phyloP scores from a whole-genome alignment of 2,329 filamentous ascomycete genomes.

The Penicillium thymicola region DNA sequence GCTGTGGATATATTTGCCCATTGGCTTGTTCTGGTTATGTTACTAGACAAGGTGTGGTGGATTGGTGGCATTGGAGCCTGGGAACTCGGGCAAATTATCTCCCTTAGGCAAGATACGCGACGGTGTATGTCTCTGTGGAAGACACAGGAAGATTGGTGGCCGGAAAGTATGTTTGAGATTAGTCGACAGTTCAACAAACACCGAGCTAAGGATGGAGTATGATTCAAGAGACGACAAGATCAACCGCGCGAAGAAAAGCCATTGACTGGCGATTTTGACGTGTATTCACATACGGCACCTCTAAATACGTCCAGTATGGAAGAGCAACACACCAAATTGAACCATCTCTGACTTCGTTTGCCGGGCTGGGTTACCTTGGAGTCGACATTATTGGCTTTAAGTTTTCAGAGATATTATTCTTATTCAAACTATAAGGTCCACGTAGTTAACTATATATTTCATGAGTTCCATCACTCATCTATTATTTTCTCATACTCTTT shows the following conservation, averaged over 20 bases:
- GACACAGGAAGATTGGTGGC: not conserved
- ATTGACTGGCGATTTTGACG: not conserved
- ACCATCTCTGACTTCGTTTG: not conserved
- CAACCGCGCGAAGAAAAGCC: not conserved
- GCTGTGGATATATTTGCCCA: slow-evolving; percentile 1
- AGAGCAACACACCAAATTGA: not conserved
- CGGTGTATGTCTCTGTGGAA: not conserved
- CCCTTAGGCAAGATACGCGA: not conserved
- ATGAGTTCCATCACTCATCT: not conserved
- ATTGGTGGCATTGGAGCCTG: not conserved
- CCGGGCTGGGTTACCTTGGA: too few species aligned
- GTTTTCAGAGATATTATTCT: too few species aligned
- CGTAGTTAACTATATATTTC: not conserved
- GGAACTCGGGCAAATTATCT: not conserved
- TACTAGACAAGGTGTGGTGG: slow-evolving; percentile 4
- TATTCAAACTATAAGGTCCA: too few species aligned
- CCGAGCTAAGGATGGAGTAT: not conserved
- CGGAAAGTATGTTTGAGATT: not conserved
- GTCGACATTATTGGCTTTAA: too few species aligned
- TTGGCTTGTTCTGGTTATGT: slow-evolving; percentile 1
- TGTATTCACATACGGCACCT: not conserved
- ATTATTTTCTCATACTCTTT: not conserved
- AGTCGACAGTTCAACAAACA: slow-evolving; percentile 2
- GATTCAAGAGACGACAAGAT: not conserved
- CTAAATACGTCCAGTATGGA: not conserved